Percentiles rank a stretch among this genome's conserved stretches.
These are phyloP conservation scores for Knufia fluminis DNA, from an alignment of 2,329 filamentous ascomycete species.

Conservation along the genomic window DNA sequence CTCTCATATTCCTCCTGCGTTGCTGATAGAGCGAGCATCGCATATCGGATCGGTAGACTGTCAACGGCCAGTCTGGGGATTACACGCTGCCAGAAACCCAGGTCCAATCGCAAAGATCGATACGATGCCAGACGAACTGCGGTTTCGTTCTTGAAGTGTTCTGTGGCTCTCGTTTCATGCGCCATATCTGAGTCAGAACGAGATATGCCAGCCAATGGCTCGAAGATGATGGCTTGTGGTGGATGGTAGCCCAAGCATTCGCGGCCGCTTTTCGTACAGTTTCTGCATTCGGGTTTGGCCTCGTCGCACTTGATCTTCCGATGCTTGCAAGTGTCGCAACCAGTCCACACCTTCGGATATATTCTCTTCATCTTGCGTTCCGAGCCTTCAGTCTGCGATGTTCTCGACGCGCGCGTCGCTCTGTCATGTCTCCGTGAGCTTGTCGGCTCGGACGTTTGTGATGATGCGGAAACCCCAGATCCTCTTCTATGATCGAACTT, in stretches of 20 bases:
- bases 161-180: not conserved
- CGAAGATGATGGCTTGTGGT: not conserved
- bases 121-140: not conserved
- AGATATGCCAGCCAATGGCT: not conserved
- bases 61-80: not conserved
- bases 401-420: not conserved
- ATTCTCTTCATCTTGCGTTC: not conserved
- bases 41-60: not conserved
- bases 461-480: not conserved
- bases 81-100: not conserved
- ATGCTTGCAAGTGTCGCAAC: slow-evolving; percentile 20
- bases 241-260: slow-evolving; percentile 60
- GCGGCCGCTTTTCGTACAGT: slow-evolving; percentile 59
- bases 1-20: not conserved
- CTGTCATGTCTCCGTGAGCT: not conserved
- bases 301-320: slow-evolving; percentile 23
- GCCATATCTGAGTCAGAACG: not conserved
- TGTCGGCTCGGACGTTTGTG: not conserved
- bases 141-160: not conserved
- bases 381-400: not conserved
- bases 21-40: not conserved
- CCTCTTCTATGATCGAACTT: not conserved
- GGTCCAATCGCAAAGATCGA: not conserved
- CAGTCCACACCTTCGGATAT: slow-evolving; percentile 13
- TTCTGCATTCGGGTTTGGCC: slow-evolving; percentile 71